phyloP scores from a whole-genome alignment of 208 protist genomes.

The Wallacemonas sp. region DNA sequence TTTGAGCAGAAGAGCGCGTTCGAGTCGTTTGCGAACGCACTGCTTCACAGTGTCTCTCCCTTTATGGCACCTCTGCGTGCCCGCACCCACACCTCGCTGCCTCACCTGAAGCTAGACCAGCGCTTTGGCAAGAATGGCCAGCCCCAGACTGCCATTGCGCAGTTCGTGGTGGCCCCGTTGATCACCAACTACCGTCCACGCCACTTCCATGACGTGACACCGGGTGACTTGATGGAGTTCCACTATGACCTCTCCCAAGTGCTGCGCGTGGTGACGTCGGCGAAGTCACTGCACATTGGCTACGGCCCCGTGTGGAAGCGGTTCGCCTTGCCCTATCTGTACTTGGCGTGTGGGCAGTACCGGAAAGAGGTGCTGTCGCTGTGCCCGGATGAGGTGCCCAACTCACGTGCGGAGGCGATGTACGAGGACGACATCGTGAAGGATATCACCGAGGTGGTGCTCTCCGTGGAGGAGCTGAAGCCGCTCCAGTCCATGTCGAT shows the following conservation, averaged over 20 bases:
- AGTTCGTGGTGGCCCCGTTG: constrained; percentile 85
- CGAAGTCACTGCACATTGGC: constrained; percentile 62
- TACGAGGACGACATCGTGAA: constrained; percentile 88
- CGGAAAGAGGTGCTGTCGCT: constrained; percentile 73
- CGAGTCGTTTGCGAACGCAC: constrained; percentile 83
- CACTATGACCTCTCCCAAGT: constrained; percentile 85
- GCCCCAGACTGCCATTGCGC: constrained; percentile 80
- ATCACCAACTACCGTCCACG: constrained; percentile 87
- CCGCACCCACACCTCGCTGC: constrained; percentile 70
- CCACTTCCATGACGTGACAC: constrained; percentile 87
- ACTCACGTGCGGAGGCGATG: constrained; percentile 76
- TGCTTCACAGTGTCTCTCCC: constrained; percentile 82
- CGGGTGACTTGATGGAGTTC: constrained; percentile 88
- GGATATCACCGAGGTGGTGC: constrained; percentile 80
- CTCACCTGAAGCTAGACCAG: constrained; percentile 89
- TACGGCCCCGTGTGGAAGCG: constrained; percentile 89
- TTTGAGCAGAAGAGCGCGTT: constrained; percentile 85
- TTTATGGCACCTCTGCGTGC: constrained; percentile 86
- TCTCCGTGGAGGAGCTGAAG: constrained; percentile 77
- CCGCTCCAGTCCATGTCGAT: constrained; percentile 69
- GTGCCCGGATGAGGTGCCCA: constrained; percentile 85
- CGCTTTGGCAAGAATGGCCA: constrained; percentile 85
- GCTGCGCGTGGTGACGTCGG: constrained; percentile 50
- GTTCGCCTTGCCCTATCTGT: constrained; percentile 82
- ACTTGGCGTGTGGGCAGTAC: constrained; percentile 78